Evolutionary conservation across 2,329 filamentous ascomycete genomes (phyloP).

Genomic region (Sporothrix dimorphospora): DNA sequence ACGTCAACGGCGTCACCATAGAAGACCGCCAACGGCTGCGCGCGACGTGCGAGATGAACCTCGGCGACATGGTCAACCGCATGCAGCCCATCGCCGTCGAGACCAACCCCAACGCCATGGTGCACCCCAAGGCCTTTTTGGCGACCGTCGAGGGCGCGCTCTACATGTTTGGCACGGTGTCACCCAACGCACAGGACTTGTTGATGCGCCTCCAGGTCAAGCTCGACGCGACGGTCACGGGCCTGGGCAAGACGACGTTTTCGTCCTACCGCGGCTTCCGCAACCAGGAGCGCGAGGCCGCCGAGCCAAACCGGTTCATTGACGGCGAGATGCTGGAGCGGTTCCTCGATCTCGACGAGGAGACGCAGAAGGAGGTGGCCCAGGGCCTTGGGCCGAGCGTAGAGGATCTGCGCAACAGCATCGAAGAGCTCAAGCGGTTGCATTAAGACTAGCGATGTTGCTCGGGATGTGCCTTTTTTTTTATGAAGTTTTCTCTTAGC

Average conservation of each 20-base stretch:
- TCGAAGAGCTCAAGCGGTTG: conserved; percentile 66
- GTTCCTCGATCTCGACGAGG: conserved; percentile 73
- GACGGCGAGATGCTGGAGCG: conserved; percentile 89
- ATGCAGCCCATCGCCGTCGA: conserved; percentile 76
- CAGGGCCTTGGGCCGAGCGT: conserved; percentile 62
- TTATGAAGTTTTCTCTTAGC: too few relatives aligned
- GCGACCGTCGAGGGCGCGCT: conserved; percentile 91
- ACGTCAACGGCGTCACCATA: conserved; percentile 70
- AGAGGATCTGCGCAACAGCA: conserved; percentile 62
- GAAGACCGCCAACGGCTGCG: conserved; percentile 74
- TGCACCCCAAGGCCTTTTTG: conserved; percentile 83
- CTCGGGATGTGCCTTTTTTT: too few relatives aligned
- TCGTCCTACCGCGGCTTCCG: conserved; percentile 80
- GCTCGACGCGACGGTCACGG: conserved; percentile 67
- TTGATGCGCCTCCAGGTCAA: conserved; percentile 79
- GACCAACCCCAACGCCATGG: conserved; percentile 64
- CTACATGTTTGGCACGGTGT: conserved; percentile 84
- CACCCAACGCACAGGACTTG: conserved; percentile 71
- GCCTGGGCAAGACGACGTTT: conserved; percentile 76
- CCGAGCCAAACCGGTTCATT: conserved; percentile 83
- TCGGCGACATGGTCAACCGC: conserved; percentile 92
- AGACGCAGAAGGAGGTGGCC: conserved; percentile 56
- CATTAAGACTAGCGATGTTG: conserved; percentile 42
- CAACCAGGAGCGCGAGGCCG: conserved; percentile 68
- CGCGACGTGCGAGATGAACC: conserved; percentile 76